Conservation (phyloP, 176 grass and related monocot species). For the Rhynchospora tenuis region DNA sequence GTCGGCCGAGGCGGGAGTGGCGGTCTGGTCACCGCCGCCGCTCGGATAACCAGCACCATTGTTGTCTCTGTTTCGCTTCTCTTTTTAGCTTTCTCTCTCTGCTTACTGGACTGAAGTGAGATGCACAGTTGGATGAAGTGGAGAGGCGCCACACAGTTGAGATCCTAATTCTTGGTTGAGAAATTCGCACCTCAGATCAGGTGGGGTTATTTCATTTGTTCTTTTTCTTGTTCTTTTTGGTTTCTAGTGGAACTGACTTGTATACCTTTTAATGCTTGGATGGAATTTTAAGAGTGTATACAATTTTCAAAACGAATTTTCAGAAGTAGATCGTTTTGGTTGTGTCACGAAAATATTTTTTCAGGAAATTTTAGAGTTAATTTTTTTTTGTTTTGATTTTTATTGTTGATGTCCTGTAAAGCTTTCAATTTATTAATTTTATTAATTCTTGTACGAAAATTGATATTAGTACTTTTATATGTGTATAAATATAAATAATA, state of each 20-base stretch:
- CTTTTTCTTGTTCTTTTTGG: background rate
- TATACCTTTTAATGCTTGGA: background rate
- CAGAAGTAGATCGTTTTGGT: no score
- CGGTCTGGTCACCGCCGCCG: conserved; percentile 18
- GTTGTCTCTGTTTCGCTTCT: background rate
- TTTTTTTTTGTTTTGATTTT: no score
- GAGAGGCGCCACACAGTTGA: background rate
- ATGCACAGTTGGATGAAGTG: background rate
- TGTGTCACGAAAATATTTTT: no score
- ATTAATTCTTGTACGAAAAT: no score
- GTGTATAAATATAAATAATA: no score
- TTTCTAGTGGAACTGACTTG: background rate
- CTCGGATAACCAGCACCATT: conserved; percentile 36
- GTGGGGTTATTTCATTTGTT: conserved; percentile 1
- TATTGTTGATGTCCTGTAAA: no score
- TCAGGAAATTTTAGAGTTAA: no score
- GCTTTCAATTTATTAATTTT: no score
- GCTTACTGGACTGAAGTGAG: background rate
- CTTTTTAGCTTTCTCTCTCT: background rate
- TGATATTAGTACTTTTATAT: no score
- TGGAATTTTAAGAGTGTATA: no score
- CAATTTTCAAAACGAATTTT: no score
- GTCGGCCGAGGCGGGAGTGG: conserved; percentile 10
- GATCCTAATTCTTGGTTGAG: conserved; percentile 1
- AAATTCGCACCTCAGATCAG: background rate